Evolutionary conservation across 225 moss, liverwort and hornwort genomes (phyloP), one percentile per base, ranked within the genome.

Genomic region (Polytrichum commune): DNA sequence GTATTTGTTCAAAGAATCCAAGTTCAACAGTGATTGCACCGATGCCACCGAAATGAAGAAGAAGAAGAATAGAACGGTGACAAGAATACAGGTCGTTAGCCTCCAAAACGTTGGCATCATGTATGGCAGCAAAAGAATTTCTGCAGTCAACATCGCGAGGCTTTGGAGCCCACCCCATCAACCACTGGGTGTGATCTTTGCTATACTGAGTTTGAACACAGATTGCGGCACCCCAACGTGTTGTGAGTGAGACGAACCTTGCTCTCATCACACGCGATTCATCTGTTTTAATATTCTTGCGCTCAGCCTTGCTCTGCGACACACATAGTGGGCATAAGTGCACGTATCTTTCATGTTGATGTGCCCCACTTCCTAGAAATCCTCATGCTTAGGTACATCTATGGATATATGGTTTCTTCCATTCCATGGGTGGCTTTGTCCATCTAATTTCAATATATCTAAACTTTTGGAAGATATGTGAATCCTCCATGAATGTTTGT

Each of bases 111-210:
- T 93, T 61, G 93, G 78, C 60, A 81, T 56, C 74, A 89, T 77
- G 69, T 93, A 90, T 61, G 72, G 85, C 13, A 91, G 81, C 4
- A 95, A 85, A 71, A 98, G 56, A n/a, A 74, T 90, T 98, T 4
- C 82, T 69, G 95, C 95, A 98, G 65, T 78, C 91, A 27, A 98
- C 89, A 74, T 98, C 98, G 55, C 86, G 83, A 55, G 95, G 95
- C 80, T 98, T 90, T 63, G 98, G 98, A 58, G 98, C 98, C 93
- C 88, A 91, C 33, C 89, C 87, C n/a, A 95, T 98, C 23, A 95
- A 62, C 98, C 98, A 98, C 46, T 66, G 85, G 18, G 91, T 84
- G 18, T 84, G 84, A 74, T 95, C 95, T 64, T 77, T 89, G 82
- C 82, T 78, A 82, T 98, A 93, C 78, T 86, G 84, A 18, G 95